These are phyloP conservation scores for Themeda triandra DNA, from an alignment of 176 grass and related monocot genomes.

Conservation along the genomic window DNA sequence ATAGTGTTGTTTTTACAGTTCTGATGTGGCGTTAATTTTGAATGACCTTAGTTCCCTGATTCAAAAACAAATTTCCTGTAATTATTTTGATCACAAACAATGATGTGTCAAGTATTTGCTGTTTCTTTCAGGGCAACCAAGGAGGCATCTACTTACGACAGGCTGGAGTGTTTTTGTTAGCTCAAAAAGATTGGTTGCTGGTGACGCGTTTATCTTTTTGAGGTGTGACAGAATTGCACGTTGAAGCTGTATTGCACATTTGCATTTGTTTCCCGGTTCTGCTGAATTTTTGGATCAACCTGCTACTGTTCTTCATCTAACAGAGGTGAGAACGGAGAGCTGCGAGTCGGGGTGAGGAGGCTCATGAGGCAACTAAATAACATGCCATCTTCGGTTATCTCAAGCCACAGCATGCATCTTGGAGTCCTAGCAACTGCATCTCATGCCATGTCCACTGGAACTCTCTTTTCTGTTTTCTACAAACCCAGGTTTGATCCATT, in stretches of 20 bases:
- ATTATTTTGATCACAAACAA: background rate
- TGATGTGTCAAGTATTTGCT: background rate
- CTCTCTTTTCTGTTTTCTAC: conserved; percentile 83
- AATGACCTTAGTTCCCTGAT: conserved; percentile 5
- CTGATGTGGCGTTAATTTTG: background rate
- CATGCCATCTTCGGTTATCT: conserved; percentile 91
- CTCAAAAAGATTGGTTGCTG: conserved; percentile 85
- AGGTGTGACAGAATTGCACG: conserved; percentile 37
- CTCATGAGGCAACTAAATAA: conserved; percentile 65
- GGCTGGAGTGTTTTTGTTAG: conserved; percentile 96
- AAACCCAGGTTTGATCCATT: conserved; percentile 70
- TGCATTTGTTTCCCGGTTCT: background rate
- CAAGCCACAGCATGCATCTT: conserved; percentile 95
- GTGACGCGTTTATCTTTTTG: conserved; percentile 89
- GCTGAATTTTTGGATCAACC: background rate
- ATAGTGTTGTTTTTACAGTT: background rate
- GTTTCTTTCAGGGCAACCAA: conserved; percentile 68
- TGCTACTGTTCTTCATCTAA: conserved; percentile 18
- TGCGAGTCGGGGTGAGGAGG: conserved; percentile 77
- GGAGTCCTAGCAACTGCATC: conserved; percentile 91
- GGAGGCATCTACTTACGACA: conserved; percentile 85
- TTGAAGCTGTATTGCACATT: conserved; percentile 3
- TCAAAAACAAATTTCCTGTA: background rate
- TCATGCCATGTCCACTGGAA: conserved; percentile 72
- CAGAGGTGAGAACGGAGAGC: conserved; percentile 75